Conservation (phyloP, 345 rosid genomes). For the Pugionium dolabratum region DNA sequence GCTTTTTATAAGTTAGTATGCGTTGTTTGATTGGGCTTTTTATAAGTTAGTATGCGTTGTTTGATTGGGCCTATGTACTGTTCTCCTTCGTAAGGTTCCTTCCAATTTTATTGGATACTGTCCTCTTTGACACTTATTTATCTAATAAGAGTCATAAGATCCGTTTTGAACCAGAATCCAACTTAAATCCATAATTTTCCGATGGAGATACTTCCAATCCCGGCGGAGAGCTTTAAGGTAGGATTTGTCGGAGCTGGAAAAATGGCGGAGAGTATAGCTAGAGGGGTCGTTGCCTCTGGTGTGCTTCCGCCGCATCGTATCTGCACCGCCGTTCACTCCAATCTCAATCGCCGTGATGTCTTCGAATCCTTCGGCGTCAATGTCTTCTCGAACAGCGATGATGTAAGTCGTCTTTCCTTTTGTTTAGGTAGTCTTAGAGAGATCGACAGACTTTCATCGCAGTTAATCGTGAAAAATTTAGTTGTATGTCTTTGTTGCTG, state of each 20-base stretch:
- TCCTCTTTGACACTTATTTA: not conserved
- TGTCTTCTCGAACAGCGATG: slow-evolving; percentile 52
- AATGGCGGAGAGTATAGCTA: slow-evolving; percentile 68
- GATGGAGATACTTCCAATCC: slow-evolving; percentile 54
- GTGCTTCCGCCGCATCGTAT: not conserved
- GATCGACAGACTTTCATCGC: not conserved
- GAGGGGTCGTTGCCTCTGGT: slow-evolving; percentile 15
- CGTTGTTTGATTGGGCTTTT: no score
- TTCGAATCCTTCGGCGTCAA: slow-evolving; percentile 76
- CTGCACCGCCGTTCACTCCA: slow-evolving; percentile 60
- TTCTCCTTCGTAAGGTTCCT: no score
- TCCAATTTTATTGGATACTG: no score
- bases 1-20: no score
- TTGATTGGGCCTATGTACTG: no score
- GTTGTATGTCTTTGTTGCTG: not conserved
- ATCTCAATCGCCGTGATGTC: slow-evolving; percentile 54
- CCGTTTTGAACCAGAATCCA: not conserved
- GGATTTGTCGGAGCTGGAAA: not conserved
- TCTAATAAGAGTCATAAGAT: no score
- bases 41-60: no score
- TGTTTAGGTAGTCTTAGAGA: not conserved
- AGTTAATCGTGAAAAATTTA: not conserved
- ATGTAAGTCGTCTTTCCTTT: slow-evolving; percentile 39
- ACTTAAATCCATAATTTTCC: slow-evolving; percentile 1
- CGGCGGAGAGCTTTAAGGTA: slow-evolving; percentile 44